phyloP scores from a whole-genome alignment of 1,284 basidiomycete genomes.

The Naganishia sp. region DNA sequence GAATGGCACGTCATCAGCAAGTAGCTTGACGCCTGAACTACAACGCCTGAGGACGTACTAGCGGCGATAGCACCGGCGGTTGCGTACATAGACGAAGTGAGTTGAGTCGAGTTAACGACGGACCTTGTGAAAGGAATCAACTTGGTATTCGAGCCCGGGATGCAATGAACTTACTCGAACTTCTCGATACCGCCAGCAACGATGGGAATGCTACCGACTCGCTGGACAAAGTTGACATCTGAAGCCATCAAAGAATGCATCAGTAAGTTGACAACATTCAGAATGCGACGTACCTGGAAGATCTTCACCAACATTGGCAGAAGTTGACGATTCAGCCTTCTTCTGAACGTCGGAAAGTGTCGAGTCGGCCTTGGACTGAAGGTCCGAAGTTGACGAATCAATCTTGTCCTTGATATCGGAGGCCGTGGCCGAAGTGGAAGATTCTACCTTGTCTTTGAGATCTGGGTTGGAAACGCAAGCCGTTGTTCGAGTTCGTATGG shows the following conservation, averaged over 20 bases:
- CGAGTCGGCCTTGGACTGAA: too few species aligned
- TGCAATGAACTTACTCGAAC: conserved; percentile 44
- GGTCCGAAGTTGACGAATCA: too few species aligned
- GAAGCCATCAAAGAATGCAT: background rate
- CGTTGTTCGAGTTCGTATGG: too few species aligned
- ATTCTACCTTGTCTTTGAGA: too few species aligned
- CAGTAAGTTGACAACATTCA: background rate
- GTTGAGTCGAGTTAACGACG: conserved; percentile 47
- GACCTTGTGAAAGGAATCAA: conserved; percentile 34
- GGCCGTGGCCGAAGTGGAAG: too few species aligned
- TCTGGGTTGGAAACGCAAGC: too few species aligned
- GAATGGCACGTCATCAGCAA: background rate
- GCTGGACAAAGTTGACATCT: conserved; percentile 53
- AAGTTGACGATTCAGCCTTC: background rate
- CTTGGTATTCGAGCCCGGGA: background rate
- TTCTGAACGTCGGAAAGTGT: too few species aligned
- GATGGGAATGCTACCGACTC: conserved; percentile 49
- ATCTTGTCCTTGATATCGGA: too few species aligned
- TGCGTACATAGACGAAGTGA: conserved; percentile 48
- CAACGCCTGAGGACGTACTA: conserved; percentile 39
- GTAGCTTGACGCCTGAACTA: background rate
- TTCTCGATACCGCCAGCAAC: conserved; percentile 52
- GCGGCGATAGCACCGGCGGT: conserved; percentile 46
- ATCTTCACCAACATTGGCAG: background rate
- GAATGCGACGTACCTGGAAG: conserved; percentile 8